Conservation (phyloP, 768 basidiomycete genomes). For the Panus rudis region DNA sequence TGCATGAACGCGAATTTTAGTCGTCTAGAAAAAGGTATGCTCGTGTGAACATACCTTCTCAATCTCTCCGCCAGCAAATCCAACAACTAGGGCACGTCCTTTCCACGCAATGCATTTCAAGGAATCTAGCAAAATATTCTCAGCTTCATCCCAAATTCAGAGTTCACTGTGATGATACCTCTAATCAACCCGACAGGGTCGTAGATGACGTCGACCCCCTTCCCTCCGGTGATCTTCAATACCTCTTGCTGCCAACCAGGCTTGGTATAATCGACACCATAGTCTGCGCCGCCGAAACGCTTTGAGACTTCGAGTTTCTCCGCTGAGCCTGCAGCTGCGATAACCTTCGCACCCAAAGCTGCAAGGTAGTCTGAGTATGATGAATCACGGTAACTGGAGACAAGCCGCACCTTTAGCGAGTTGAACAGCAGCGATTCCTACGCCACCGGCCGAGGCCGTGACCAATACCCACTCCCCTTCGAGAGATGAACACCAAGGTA, state of each 20-base stretch:
- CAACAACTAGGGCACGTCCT: slow-evolving; percentile 87
- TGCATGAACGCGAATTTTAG: slow-evolving; percentile 28
- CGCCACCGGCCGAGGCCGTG: slow-evolving; percentile 93
- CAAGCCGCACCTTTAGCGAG: slow-evolving; percentile 71
- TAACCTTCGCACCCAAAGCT: slow-evolving; percentile 91
- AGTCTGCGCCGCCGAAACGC: slow-evolving; percentile 75
- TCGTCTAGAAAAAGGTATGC: background rate
- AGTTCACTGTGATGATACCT: slow-evolving; percentile 28
- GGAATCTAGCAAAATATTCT: slow-evolving; percentile 45
- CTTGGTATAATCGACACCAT: slow-evolving; percentile 70
- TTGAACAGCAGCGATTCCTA: slow-evolving; percentile 88
- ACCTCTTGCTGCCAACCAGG: slow-evolving; percentile 89
- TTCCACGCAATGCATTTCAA: slow-evolving; percentile 95
- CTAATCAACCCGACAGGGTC: slow-evolving; percentile 81
- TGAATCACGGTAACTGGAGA: background rate
- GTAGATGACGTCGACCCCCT: slow-evolving; percentile 81
- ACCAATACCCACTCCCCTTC: slow-evolving; percentile 88
- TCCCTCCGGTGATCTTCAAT: slow-evolving; percentile 70
- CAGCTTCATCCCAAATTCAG: background rate
- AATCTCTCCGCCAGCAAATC: slow-evolving; percentile 80
- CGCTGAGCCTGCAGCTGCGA: slow-evolving; percentile 81
- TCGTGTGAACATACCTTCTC: slow-evolving; percentile 54
- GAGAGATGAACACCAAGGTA: background rate
- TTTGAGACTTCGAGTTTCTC: slow-evolving; percentile 77
- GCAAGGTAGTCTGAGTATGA: background rate